These are phyloP conservation scores for Pseudonitzschia delicatissima DNA, from an alignment of 108 stramenopile genomes.

Conservation along the genomic window DNA sequence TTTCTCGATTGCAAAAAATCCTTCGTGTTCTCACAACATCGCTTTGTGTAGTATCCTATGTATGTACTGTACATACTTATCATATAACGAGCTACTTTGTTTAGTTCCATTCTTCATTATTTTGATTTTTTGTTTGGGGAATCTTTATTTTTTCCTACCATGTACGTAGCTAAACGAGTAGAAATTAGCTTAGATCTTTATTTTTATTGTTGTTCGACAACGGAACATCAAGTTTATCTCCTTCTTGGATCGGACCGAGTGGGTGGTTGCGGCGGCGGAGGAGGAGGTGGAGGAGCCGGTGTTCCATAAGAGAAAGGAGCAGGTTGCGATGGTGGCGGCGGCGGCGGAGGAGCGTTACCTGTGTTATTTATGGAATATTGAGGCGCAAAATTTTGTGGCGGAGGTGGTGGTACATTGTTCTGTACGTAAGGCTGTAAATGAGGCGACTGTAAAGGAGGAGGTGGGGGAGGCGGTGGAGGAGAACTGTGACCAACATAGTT, in stretches of 20 bases:
- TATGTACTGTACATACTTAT: no score
- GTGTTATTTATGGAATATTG: neutral
- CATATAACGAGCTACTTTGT: no score
- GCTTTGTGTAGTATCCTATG: no score
- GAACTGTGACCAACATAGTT: no score
- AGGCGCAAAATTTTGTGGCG: neutral
- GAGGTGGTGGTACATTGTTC: neutral
- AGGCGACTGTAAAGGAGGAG: neutral
- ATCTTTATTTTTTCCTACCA: no score
- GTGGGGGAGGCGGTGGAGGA: neutral
- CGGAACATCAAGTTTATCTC: neutral
- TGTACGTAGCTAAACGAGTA: neutral
- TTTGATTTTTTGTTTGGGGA: no score
- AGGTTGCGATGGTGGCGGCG: neutral
- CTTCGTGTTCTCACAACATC: no score
- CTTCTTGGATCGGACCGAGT: neutral
- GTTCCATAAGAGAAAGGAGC: neutral
- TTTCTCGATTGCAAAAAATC: no score
- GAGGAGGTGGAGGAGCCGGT: neutral
- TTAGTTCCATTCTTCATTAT: no score
- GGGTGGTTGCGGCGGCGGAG: conserved; percentile 2
- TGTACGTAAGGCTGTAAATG: neutral
- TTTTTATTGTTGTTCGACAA: neutral
- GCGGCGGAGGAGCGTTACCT: neutral
- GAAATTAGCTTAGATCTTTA: neutral